Conservation (phyloP, 495 filamentous ascomycete genomes). For the Aspergillus affinis region DNA sequence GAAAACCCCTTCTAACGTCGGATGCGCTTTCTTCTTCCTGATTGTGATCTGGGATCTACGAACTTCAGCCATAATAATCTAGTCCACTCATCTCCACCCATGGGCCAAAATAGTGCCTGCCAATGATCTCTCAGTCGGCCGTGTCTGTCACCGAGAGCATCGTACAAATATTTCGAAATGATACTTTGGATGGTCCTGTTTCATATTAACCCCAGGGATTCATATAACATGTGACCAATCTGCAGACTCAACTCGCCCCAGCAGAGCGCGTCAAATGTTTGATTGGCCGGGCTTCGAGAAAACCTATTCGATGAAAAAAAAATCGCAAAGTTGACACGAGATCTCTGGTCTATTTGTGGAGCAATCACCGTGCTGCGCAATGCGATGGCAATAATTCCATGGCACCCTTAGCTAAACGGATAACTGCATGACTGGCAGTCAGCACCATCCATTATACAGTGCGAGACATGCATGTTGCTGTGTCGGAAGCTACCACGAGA, state of each 20-base stretch:
- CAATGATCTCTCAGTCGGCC: not conserved
- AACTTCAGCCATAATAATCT: not conserved
- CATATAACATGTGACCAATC: constrained; percentile 19
- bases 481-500: constrained; percentile 12
- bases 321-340: constrained; percentile 5
- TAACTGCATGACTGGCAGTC: constrained; percentile 15
- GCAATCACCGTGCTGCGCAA: constrained; percentile 12
- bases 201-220: constrained; percentile 16
- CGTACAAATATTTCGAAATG: constrained; percentile 6
- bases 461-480: constrained; percentile 6
- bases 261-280: not conserved
- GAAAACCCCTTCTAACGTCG: not conserved
- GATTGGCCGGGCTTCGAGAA: constrained; percentile 13
- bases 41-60: not conserved
- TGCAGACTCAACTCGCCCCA: constrained; percentile 2
- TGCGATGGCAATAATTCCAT: constrained; percentile 10
- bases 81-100: not conserved
- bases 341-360: constrained; percentile 15
- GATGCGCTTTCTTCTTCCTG: not conserved
- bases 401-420: constrained; percentile 10
- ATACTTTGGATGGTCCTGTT: constrained; percentile 14
- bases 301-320: constrained; percentile 2
- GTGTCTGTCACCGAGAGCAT: constrained; percentile 9
- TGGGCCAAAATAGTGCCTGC: not conserved
- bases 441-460: not conserved